A percentile compares a stretch with the other conserved stretches of the same genome.
Conservation (phyloP, 129 eudicot species). For the Kitagawia praeruptora region DNA sequence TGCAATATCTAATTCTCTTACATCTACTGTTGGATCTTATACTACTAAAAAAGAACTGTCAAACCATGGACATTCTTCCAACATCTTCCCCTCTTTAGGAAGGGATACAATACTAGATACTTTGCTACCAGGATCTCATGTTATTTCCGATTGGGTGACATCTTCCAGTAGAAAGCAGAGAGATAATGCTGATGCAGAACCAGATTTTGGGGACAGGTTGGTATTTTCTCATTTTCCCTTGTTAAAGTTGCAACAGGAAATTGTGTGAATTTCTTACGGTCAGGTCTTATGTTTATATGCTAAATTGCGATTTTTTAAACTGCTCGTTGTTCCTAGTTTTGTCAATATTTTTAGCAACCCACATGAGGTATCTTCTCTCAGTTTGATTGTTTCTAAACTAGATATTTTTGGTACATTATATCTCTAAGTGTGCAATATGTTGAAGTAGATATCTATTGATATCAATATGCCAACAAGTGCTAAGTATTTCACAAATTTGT, state of each 20-base stretch:
- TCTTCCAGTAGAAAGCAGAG: slow-evolving; percentile 40
- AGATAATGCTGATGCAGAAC: slow-evolving; percentile 38
- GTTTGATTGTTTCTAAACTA: neutral
- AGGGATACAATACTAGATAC: slow-evolving; percentile 36
- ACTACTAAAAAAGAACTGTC: slow-evolving; percentile 23
- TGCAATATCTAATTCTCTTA: slow-evolving; percentile 30
- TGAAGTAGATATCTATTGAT: neutral
- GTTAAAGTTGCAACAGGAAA: neutral
- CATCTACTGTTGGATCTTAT: slow-evolving; percentile 25
- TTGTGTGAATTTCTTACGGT: neutral
- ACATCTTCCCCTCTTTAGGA: slow-evolving; percentile 10
- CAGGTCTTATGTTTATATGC: neutral
- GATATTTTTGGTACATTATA: neutral
- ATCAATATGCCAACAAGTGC: neutral
- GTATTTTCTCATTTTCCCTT: slow-evolving; percentile 12
- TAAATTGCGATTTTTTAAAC: neutral
- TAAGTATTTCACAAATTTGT: neutral
- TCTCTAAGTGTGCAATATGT: too few relatives aligned
- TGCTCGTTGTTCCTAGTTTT: neutral
- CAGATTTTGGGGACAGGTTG: slow-evolving; percentile 87
- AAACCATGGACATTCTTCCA: slow-evolving; percentile 18
- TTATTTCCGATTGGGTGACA: slow-evolving; percentile 88
- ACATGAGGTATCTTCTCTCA: neutral
- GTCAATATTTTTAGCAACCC: neutral
- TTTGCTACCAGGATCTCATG: slow-evolving; percentile 62